Percentiles rank a stretch among this genome's conserved stretches.
Conservation (phyloP, 306 rosid genomes). For the Begonia masoniana region DNA sequence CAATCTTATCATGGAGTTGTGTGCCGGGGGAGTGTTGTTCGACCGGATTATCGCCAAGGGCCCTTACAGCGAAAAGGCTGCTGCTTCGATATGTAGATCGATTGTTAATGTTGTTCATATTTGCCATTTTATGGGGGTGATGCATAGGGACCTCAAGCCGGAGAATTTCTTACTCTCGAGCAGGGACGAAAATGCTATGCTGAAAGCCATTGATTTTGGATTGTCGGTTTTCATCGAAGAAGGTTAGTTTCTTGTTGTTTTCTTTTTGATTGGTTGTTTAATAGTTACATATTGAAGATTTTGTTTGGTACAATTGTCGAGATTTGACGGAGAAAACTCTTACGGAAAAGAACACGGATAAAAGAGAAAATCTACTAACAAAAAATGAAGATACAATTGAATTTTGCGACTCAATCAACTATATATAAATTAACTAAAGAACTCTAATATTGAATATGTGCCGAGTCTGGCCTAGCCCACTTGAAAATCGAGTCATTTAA, state of each 20-base stretch:
- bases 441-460: too few species aligned
- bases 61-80: conserved; percentile 69
- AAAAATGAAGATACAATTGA: too few species aligned
- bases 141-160: conserved; percentile 90
- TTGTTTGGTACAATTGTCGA: not conserved
- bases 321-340: too few species aligned
- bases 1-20: conserved; percentile 78
- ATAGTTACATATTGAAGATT: not conserved
- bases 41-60: conserved; percentile 86
- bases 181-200: conserved; percentile 51
- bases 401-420: too few species aligned
- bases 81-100: conserved; percentile 66
- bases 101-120: conserved; percentile 73
- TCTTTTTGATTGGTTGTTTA: not conserved
- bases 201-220: conserved; percentile 88
- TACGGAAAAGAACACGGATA: too few species aligned
- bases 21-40: conserved; percentile 88
- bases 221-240: conserved; percentile 82
- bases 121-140: conserved; percentile 90
- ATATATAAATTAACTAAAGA: too few species aligned
- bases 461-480: too few species aligned
- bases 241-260: conserved; percentile 29
- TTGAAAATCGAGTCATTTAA: too few species aligned
- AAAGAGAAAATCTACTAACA: too few species aligned
- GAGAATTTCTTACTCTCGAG: conserved; percentile 83